Conservation (phyloP, 176 grass and related monocot genomes). For the Bromus sterilis region DNA sequence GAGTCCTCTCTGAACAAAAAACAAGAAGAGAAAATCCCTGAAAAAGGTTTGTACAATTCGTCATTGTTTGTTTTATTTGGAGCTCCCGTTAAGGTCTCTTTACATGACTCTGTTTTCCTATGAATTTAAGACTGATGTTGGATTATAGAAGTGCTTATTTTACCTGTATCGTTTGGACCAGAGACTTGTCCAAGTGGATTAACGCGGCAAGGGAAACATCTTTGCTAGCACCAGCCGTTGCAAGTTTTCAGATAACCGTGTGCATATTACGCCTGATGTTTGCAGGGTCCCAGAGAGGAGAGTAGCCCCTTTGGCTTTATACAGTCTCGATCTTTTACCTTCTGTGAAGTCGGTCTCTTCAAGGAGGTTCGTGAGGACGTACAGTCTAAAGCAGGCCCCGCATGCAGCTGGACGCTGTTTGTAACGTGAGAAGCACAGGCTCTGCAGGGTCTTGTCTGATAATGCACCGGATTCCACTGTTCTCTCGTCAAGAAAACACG, state of each 20-base stretch:
- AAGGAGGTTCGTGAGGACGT: not conserved
- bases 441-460: not conserved
- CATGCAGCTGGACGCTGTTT: not conserved
- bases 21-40: not conserved
- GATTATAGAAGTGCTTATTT: not conserved
- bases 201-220: not conserved
- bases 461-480: constrained; percentile 20
- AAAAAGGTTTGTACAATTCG: not conserved
- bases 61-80: not conserved
- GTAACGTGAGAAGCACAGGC: not conserved
- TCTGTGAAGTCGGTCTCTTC: not conserved
- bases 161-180: not conserved
- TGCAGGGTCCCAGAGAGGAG: constrained; percentile 16
- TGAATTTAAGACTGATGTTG: not conserved
- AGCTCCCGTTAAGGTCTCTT: not conserved
- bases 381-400: not conserved
- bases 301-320: constrained; percentile 20
- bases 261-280: constrained; percentile 8
- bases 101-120: not conserved
- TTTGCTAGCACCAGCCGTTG: not conserved
- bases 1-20: not conserved
- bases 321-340: not conserved
- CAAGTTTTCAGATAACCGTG: constrained; percentile 17
- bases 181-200: not conserved
- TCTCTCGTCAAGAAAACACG: not conserved